These are phyloP conservation scores for Hyaloscypha finlandica DNA, from an alignment of 495 filamentous ascomycete genomes.

Conservation along the genomic window DNA sequence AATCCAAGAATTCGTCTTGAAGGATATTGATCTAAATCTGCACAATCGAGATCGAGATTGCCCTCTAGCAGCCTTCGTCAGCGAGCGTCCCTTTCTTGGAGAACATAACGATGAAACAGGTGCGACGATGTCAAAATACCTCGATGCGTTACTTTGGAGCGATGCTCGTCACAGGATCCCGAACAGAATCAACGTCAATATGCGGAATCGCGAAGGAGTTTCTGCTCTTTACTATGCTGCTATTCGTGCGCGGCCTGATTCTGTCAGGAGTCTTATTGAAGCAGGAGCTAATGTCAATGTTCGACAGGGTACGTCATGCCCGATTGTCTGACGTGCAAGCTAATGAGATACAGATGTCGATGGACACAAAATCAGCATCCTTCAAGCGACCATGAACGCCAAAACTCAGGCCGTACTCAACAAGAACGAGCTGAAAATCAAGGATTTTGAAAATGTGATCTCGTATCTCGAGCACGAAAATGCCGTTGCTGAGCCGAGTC, in stretches of 20 bases:
- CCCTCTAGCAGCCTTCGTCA: conserved; percentile 15
- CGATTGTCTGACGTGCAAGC: background rate
- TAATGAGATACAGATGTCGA: conserved; percentile 4
- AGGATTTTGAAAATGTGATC: conserved; percentile 25
- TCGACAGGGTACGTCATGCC: conserved; percentile 10
- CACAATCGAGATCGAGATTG: conserved; percentile 14
- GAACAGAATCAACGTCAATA: conserved; percentile 29
- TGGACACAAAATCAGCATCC: conserved; percentile 18
- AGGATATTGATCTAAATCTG: conserved; percentile 22
- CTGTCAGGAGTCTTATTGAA: conserved; percentile 27
- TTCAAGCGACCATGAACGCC: conserved; percentile 19
- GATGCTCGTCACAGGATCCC: conserved; percentile 13
- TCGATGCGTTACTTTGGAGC: conserved; percentile 27
- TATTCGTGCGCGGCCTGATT: conserved; percentile 23
- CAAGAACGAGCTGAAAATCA: conserved; percentile 6
- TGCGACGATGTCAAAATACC: conserved; percentile 31
- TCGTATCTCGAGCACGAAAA: conserved; percentile 27
- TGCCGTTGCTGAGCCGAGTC: conserved; percentile 22
- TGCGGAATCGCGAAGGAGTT: conserved; percentile 23
- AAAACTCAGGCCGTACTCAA: conserved; percentile 1
- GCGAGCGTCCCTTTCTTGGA: conserved; percentile 9
- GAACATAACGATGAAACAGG: conserved; percentile 21
- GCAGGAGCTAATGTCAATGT: conserved; percentile 32
- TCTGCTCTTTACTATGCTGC: conserved; percentile 27
- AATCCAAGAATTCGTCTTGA: conserved; percentile 7